Percentiles rank a stretch among this genome's conserved stretches.
These are phyloP conservation scores for Coemansia sp. DNA, from an alignment of 192 early-diverging fungal genomes.

Conservation along the genomic window DNA sequence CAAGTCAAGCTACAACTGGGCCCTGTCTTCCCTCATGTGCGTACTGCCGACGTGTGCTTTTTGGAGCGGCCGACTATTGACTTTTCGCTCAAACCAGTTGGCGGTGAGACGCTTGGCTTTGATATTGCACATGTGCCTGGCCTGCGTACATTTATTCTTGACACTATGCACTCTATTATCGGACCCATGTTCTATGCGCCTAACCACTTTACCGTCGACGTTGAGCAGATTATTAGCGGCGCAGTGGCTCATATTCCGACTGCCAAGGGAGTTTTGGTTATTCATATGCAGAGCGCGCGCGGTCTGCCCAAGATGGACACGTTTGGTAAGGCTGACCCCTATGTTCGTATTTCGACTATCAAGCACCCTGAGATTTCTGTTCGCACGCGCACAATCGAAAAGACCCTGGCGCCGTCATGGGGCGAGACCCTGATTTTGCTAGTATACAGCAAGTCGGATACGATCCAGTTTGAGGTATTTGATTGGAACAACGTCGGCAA, in stretches of 20 bases:
- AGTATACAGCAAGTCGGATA: slow-evolving; percentile 73
- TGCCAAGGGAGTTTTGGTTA: slow-evolving; percentile 83
- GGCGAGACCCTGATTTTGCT: slow-evolving; percentile 76
- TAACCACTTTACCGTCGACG: slow-evolving; percentile 73
- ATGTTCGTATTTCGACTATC: slow-evolving; percentile 66
- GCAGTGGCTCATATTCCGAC: slow-evolving; percentile 61
- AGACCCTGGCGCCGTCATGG: slow-evolving; percentile 85
- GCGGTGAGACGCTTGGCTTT: slow-evolving; percentile 77
- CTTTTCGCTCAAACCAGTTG: slow-evolving; percentile 88
- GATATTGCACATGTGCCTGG: slow-evolving; percentile 90
- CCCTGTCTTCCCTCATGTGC: slow-evolving; percentile 71
- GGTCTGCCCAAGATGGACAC: slow-evolving; percentile 84
- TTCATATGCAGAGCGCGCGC: slow-evolving; percentile 77
- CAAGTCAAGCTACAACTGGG: slow-evolving; percentile 83
- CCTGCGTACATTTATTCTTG: slow-evolving; percentile 71
- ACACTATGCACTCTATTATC: slow-evolving; percentile 69
- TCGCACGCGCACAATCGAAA: slow-evolving; percentile 64
- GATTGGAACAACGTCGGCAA: slow-evolving; percentile 78
- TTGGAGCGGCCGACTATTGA: slow-evolving; percentile 82
- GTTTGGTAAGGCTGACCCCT: slow-evolving; percentile 89
- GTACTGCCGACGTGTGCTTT: slow-evolving; percentile 81
- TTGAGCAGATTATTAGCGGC: slow-evolving; percentile 76
- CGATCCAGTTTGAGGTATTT: slow-evolving; percentile 74
- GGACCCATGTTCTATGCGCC: slow-evolving; percentile 85
- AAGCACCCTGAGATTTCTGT: slow-evolving; percentile 66